Evolutionary conservation across 108 stramenopile species (phyloP).

Genomic region (Skeletonema menzelii): DNA sequence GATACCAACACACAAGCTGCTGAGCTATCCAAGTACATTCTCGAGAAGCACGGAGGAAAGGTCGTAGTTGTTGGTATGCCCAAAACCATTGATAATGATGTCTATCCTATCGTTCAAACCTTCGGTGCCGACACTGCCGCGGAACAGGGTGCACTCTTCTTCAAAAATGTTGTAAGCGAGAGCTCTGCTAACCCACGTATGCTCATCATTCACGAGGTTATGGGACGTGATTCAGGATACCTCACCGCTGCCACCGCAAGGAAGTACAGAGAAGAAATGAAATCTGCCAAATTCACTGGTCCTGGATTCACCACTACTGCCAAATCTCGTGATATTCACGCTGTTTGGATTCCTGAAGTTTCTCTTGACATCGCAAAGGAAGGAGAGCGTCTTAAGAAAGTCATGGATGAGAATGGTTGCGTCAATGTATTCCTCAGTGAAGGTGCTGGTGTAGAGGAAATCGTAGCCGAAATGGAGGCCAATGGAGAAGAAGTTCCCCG

Average conservation of each 20-base stretch:
- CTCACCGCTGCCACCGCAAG: conserved; percentile 83
- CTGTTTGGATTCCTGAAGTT: conserved; percentile 91
- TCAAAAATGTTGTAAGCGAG: conserved; percentile 84
- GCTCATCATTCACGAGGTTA: conserved; percentile 92
- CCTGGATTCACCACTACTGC: conserved; percentile 45
- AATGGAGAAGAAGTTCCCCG: conserved; percentile 62
- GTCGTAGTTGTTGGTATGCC: conserved; percentile 91
- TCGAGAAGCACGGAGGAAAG: conserved; percentile 78
- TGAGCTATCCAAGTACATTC: conserved; percentile 79
- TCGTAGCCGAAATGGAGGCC: conserved; percentile 81
- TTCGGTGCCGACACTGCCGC: conserved; percentile 93
- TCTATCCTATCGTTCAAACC: conserved; percentile 86
- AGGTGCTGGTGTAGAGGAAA: conserved; percentile 86
- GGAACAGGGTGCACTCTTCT: conserved; percentile 82
- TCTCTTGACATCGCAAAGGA: conserved; percentile 71
- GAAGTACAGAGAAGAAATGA: conserved; percentile 67
- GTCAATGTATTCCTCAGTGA: conserved; percentile 93
- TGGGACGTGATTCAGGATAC: conserved; percentile 91
- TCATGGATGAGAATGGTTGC: conserved; percentile 87
- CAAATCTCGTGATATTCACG: conserved; percentile 80
- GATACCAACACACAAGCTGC: conserved; percentile 95
- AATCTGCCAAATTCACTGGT: conserved; percentile 45
- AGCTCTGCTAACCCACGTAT: conserved; percentile 88
- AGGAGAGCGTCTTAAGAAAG: conserved; percentile 73
- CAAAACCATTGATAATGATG: conserved; percentile 89